These are phyloP conservation scores for Elaeis guineensis DNA, from an alignment of 176 grass and related monocot genomes.

Conservation along the genomic window DNA sequence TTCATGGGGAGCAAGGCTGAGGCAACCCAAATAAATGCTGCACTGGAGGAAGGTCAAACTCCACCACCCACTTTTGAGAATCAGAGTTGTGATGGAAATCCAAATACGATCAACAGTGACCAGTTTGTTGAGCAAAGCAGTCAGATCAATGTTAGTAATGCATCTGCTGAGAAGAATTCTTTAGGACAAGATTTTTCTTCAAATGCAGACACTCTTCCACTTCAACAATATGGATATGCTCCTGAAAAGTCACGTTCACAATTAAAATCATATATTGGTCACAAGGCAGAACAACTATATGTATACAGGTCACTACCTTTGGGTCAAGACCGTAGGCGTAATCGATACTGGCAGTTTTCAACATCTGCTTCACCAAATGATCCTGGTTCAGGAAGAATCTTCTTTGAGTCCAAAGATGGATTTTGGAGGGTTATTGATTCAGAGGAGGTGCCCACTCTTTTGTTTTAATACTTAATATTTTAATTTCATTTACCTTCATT, in stretches of 20 bases:
- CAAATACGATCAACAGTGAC: conserved; percentile 25
- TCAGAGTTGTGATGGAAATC: conserved; percentile 37
- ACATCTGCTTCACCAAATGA: conserved; percentile 73
- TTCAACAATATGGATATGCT: conserved; percentile 65
- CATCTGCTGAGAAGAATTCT: conserved; percentile 38
- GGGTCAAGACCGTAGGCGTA: conserved; percentile 93
- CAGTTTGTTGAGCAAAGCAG: conserved; percentile 28
- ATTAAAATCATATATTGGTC: conserved; percentile 69
- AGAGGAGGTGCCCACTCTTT: conserved; percentile 55
- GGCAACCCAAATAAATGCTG: conserved; percentile 39
- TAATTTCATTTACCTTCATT: background rate
- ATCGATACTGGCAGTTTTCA: conserved; percentile 90
- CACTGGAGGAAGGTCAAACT: conserved; percentile 23
- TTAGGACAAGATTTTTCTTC: conserved; percentile 26
- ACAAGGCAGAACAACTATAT: conserved; percentile 81
- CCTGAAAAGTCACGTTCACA: conserved; percentile 77
- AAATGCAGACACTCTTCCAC: conserved; percentile 39
- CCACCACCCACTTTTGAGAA: conserved; percentile 19
- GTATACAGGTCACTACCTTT: conserved; percentile 80
- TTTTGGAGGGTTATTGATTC: conserved; percentile 84
- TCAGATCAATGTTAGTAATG: conserved; percentile 32
- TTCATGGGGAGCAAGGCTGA: conserved; percentile 25
- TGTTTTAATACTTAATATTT: background rate
- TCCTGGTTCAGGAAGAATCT: conserved; percentile 85
- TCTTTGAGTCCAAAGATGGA: conserved; percentile 82